Base-by-base conservation (phyloP, 2,329 filamentous ascomycete genomes). In the Chrysoporthe puriensis region DNA sequence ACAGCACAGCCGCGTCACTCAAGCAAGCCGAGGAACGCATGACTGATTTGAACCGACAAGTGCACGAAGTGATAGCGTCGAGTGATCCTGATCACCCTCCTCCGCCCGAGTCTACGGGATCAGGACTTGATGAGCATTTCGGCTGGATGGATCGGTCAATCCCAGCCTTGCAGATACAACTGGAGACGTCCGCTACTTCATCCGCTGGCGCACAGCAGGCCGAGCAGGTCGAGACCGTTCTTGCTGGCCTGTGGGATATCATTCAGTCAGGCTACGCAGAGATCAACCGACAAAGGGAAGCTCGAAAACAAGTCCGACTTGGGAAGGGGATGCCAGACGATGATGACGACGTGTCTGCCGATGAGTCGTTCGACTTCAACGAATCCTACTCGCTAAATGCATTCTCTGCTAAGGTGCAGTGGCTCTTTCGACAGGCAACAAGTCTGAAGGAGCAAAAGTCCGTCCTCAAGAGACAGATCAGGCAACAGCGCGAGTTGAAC, bases 401-500 rank as follows among this genome's bases (percentile, higher is more conserved):
- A 26, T 96, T 98, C 77, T 90, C 89, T 18, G 82, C 87, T 9
- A 93, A 92, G 74, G 89, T 98, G 0, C 90, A 94, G 73, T 91
- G 89, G 80, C 82, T 97, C 4, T 93, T 94, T 75, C 84, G 85
- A 52, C 91, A 93, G 68, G 87, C 93, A n/a, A 91, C 90, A 21
- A 87, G 87, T 26, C 82, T 97, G 46, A 90, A 92, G 70, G 92
- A 97, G 73, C 94, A 98, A 76, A 96, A 97, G 76, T 88, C 89
- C 61, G 94, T 97, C 32, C 85, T 98, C 9, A 91, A 95, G 74
- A 89, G 94, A 56, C 94, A 98, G 77, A 95, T 97, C 74, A 95
- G 97, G 80, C 94, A 98, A 77, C 95, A 98, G 79, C 91, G 94
- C 68, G 93, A 97, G 75, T 86, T 97, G 67, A 97, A 97, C 79